Evolutionary conservation across 2,329 filamentous ascomycete genomes (phyloP).

Genomic region (Bretziella fagacearum): DNA sequence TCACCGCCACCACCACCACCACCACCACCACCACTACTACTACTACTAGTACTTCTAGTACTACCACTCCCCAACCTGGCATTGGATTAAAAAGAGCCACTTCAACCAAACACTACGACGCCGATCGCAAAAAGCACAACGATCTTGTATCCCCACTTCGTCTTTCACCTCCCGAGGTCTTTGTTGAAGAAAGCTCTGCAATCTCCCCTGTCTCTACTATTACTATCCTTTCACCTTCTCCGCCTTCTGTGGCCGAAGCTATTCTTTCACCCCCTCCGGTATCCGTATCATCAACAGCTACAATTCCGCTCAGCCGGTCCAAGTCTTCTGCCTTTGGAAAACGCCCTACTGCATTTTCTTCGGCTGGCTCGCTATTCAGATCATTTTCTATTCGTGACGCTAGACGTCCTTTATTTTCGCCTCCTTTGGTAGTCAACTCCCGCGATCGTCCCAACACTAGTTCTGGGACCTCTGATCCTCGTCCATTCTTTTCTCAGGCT

Average conservation of each 20-base stretch:
- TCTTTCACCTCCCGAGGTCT: constrained; percentile 11
- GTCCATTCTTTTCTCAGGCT: neutral
- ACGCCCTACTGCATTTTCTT: neutral
- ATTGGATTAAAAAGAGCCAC: constrained; percentile 11
- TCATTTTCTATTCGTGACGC: constrained; percentile 8
- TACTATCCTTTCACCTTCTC: neutral
- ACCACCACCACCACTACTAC: too few relatives aligned
- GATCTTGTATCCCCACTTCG: constrained; percentile 14
- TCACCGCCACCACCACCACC: too few relatives aligned
- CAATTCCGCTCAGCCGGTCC: neutral
- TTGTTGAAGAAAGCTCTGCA: neutral
- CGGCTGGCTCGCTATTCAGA: neutral
- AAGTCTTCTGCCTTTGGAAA: neutral
- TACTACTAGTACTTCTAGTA: neutral
- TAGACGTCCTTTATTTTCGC: neutral
- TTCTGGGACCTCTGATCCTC: neutral
- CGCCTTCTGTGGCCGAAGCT: neutral
- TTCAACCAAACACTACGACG: constrained; percentile 14
- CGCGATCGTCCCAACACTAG: neutral
- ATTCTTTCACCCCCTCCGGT: neutral
- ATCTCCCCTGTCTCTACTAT: neutral
- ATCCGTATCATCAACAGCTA: neutral
- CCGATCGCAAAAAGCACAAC: constrained; percentile 8
- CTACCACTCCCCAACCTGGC: neutral
- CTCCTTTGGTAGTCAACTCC: neutral